Evolutionary conservation across 148 eudicot genomes (phyloP).

Genomic region (Chenopodium quinoa): DNA sequence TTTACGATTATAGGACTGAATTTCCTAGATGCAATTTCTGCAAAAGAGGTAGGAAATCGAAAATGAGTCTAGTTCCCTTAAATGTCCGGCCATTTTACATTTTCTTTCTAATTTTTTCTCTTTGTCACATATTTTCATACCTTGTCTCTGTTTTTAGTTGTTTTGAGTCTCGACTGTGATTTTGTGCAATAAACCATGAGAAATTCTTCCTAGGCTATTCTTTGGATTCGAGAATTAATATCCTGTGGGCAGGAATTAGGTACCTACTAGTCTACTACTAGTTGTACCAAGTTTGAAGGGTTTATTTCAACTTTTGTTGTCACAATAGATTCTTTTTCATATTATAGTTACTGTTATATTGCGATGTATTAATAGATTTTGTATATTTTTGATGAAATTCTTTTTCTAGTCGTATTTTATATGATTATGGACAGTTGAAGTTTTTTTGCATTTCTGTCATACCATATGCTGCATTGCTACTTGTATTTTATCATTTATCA

Average conservation of each 20-base stretch:
- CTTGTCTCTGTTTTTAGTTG: constrained; percentile 10
- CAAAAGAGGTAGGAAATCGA: constrained; percentile 18
- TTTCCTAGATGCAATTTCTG: constrained; percentile 20
- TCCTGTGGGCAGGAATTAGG: constrained; percentile 18
- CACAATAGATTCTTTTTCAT: constrained; percentile 12
- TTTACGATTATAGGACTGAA: constrained; percentile 4
- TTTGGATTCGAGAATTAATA: constrained; percentile 23
- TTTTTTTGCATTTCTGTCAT: not conserved
- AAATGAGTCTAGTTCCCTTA: constrained; percentile 22
- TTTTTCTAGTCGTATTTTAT: not conserved
- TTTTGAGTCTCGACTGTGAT: constrained; percentile 21
- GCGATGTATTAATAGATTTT: constrained; percentile 1
- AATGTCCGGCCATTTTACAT: constrained; percentile 17
- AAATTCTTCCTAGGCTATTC: constrained; percentile 26
- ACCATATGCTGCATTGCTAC: not conserved
- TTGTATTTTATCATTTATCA: no score
- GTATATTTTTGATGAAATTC: not conserved
- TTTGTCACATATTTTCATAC: constrained; percentile 13
- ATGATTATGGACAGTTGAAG: not conserved
- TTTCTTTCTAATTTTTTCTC: not conserved
- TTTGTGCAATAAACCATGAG: constrained; percentile 28
- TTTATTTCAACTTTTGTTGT: constrained; percentile 12
- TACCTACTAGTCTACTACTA: not conserved
- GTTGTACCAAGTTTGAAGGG: constrained; percentile 19
- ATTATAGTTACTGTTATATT: not conserved